Evolutionary conservation across 2,329 filamentous ascomycete species (phyloP), one percentile per base, ranked within the genome.

Genomic region (Cercospora citrullina): DNA sequence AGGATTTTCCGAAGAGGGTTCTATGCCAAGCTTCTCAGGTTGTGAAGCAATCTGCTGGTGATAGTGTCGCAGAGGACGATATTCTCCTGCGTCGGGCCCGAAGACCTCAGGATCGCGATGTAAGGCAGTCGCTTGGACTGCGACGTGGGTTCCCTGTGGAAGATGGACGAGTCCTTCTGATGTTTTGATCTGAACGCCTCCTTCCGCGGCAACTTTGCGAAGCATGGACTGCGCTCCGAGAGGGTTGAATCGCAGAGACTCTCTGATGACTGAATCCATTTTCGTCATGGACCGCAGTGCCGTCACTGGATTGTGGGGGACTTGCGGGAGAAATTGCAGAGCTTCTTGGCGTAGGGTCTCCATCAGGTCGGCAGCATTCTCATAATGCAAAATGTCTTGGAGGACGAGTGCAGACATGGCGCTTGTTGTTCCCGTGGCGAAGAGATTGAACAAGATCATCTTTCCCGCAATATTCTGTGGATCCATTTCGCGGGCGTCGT

Each of bases 211-310:
- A 26, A 77, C 74, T 60, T 71, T 60, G 28, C 71, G 26, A 30
- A 68, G 66, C 48, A 72, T 60, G 5, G 65, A 68, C 26, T 64
- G 64, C 9, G 72, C 62, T 1, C 61, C 28, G 28, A 71, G 62
- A 2, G 68, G 64, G 30, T 45, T 42, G 6, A 66, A 65, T 1
- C 75, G 72, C 33, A 76, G 55, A 3, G 68, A 68, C 64, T 77
- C 76, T 30, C 75, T 72, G 55, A 77, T 72, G 8, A 72, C 65
- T 10, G 71, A 73, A 48, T 75, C 74, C 4, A 71, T 63, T 10
- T 51, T 51, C 21, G 45, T 26, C 45, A 51, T 51, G 45, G 45
- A 51, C 2, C 45, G 45, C 45, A 51, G 14, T 14, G 45, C 45
- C 4, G 45, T 16, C 12, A 23, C 21, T 6, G 45, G 45, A 51